Evolutionary conservation across 192 early-diverging fungal genomes (phyloP).

Genomic region (Backusella parvicylindrica): DNA sequence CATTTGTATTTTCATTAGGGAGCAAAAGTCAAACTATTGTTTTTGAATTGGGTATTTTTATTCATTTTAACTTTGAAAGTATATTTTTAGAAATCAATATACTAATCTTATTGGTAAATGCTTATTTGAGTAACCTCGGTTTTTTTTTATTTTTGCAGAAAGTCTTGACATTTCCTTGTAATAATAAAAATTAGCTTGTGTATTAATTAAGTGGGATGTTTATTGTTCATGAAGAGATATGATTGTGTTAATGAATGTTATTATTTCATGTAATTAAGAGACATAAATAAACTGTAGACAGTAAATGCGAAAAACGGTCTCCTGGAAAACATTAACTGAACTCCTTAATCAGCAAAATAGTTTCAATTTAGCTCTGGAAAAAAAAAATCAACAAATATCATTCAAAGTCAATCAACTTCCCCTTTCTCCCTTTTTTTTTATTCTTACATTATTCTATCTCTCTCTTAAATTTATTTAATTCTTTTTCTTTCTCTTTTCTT

Average conservation of each 20-base stretch:
- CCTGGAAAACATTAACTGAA: neutral
- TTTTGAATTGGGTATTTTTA: neutral
- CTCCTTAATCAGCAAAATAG: neutral
- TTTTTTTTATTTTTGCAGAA: neutral
- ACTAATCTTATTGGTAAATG: neutral
- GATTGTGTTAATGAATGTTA: neutral
- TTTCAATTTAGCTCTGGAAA: neutral
- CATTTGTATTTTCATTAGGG: neutral
- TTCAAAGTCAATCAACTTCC: neutral
- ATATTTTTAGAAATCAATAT: neutral
- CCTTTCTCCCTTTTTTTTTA: neutral
- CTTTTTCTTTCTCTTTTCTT: neutral
- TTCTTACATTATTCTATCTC: neutral
- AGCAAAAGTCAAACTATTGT: neutral
- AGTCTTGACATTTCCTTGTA: neutral
- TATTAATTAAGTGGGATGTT: neutral
- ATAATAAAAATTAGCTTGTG: neutral
- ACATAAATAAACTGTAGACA: neutral
- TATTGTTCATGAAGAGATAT: neutral
- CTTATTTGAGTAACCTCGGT: neutral
- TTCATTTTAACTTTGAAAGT: neutral
- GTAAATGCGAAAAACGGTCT: neutral
- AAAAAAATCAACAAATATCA: neutral
- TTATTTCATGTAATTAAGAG: neutral
- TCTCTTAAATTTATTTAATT: neutral